Evolutionary conservation across 108 stramenopile genomes (phyloP).

Genomic region (Cyclotella baltica): DNA sequence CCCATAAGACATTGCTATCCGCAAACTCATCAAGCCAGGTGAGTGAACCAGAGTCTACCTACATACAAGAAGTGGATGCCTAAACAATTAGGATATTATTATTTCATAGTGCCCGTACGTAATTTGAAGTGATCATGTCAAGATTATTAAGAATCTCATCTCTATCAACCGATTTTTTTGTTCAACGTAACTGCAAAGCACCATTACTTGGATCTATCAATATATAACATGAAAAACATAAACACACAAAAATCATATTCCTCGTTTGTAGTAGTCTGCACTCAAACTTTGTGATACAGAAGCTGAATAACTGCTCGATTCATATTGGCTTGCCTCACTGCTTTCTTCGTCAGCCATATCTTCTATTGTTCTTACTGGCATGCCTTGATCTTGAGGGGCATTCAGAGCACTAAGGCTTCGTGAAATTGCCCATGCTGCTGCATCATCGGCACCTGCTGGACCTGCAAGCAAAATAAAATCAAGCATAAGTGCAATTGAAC

Average conservation of each 20-base stretch:
- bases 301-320: slow-evolving; percentile 47
- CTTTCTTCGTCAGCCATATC: slow-evolving; percentile 54
- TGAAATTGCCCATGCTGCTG: slow-evolving; percentile 90
- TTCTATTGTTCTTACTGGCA: slow-evolving; percentile 36
- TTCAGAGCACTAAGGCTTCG: slow-evolving; percentile 67
- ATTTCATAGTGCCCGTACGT: too few relatives aligned
- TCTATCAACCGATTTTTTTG: neutral
- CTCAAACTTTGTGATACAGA: slow-evolving; percentile 27
- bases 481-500: neutral
- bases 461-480: slow-evolving; percentile 15
- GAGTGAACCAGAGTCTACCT: too few relatives aligned
- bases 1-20: too few relatives aligned
- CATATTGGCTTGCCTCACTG: slow-evolving; percentile 48
- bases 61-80: too few relatives aligned
- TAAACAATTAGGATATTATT: too few relatives aligned
- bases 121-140: neutral
- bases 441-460: slow-evolving; percentile 71
- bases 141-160: neutral
- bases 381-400: slow-evolving; percentile 34
- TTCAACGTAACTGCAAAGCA: neutral
- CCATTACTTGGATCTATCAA: neutral
- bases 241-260: slow-evolving; percentile 25
- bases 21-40: too few relatives aligned
- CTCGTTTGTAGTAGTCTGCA: slow-evolving; percentile 29
- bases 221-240: slow-evolving; percentile 4